A percentile compares a stretch with the other conserved stretches of the same genome.
These are phyloP conservation scores for Parastagonospora nodorum DNA, from an alignment of 2,329 filamentous ascomycete genomes.

Conservation along the genomic window DNA sequence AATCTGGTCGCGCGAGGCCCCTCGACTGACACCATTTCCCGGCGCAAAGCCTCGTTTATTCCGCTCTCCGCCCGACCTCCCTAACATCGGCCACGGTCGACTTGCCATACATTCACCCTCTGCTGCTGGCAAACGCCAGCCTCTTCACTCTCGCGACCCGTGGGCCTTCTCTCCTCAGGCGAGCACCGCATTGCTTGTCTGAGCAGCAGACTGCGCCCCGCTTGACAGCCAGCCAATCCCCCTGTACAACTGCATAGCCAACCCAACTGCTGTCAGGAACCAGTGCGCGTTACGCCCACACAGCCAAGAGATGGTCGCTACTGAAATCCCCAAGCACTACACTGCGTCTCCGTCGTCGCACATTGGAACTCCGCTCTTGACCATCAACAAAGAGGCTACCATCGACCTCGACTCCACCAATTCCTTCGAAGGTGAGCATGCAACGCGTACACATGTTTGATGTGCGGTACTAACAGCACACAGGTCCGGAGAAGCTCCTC, in stretches of 20 bases:
- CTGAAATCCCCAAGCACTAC: slow-evolving; percentile 79
- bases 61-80: slow-evolving; percentile 85
- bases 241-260: slow-evolving; percentile 10
- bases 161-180: slow-evolving; percentile 98
- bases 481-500: slow-evolving; percentile 92
- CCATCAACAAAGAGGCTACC: slow-evolving; percentile 94
- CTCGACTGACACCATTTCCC: slow-evolving; percentile 82
- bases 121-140: slow-evolving; percentile 90
- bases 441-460: neutral
- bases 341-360: slow-evolving; percentile 78
- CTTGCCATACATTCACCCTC: slow-evolving; percentile 50
- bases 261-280: slow-evolving; percentile 8
- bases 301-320: slow-evolving; percentile 77
- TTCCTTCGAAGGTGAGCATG: slow-evolving; percentile 81
- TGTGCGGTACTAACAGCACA: slow-evolving; percentile 21
- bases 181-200: slow-evolving; percentile 95
- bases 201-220: slow-evolving; percentile 84
- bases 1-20: slow-evolving; percentile 71
- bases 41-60: slow-evolving; percentile 79
- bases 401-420: slow-evolving; percentile 92
- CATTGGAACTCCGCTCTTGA: slow-evolving; percentile 84
- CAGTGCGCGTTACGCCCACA: slow-evolving; percentile 29
- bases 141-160: slow-evolving; percentile 61
- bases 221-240: slow-evolving; percentile 64
- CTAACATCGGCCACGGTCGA: slow-evolving; percentile 80